A percentile compares a stretch with the other conserved stretches of the same genome.
These are phyloP conservation scores for Pelargonium myrrhifolium DNA, from an alignment of 441 rosid species.

Conservation along the genomic window DNA sequence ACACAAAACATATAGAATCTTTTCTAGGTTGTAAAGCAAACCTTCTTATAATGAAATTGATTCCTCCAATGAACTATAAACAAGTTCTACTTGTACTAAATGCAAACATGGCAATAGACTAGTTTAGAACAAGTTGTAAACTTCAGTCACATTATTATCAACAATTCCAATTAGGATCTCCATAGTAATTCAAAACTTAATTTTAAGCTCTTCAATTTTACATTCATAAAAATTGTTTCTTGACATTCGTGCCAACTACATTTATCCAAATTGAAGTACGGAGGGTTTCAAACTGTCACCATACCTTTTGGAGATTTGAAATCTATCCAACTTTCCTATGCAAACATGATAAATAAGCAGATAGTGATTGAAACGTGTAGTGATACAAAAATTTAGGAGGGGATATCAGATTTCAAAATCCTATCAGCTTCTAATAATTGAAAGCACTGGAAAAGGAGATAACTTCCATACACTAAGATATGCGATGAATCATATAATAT, in stretches of 20 bases:
- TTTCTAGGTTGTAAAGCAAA: not conserved
- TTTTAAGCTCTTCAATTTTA: not conserved
- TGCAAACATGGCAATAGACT: not conserved
- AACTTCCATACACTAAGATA: not conserved
- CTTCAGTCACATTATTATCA: not conserved
- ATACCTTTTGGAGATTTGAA: not conserved
- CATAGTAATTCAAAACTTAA: not conserved
- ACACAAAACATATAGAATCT: not conserved
- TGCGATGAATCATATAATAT: not conserved
- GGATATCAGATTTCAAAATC: not conserved
- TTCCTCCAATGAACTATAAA: not conserved
- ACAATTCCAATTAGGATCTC: not conserved
- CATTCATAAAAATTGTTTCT: not conserved
- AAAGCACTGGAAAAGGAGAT: not conserved
- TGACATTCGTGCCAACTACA: not conserved
- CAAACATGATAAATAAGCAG: not conserved
- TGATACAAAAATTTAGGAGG: not conserved
- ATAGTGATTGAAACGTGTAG: not conserved
- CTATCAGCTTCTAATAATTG: not conserved
- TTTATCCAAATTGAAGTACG: not conserved
- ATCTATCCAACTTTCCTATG: not conserved
- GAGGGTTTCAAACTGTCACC: not conserved
- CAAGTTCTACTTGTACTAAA: too few species aligned
- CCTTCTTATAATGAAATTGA: not conserved
- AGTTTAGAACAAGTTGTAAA: too few species aligned